phyloP scores from a whole-genome alignment of 2,329 filamentous ascomycete species.

The Colletotrichum musicola region DNA sequence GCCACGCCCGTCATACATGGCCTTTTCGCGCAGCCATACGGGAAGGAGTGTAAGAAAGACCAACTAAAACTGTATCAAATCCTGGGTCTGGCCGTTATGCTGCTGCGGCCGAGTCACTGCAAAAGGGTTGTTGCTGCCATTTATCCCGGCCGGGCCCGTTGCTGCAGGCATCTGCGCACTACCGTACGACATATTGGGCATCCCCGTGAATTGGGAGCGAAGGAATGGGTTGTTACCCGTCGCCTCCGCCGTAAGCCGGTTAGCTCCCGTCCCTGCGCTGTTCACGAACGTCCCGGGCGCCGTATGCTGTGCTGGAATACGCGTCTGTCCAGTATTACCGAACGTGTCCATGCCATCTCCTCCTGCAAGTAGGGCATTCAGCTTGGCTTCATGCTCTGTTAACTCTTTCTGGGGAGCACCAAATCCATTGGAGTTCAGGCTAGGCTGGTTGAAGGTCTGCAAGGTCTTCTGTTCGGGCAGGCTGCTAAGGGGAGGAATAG shows the following conservation, averaged over 20 bases:
- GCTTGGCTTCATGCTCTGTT: constrained; percentile 76
- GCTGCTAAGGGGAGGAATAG: constrained; percentile 71
- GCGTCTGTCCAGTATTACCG: constrained; percentile 94
- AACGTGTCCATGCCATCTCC: constrained; percentile 98
- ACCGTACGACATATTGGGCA: constrained; percentile 71
- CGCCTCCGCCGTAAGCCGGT: constrained; percentile 76
- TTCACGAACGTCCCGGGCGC: constrained; percentile 97
- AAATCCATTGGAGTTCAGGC: constrained; percentile 26
- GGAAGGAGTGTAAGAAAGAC: background rate
- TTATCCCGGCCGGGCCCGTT: constrained; percentile 69
- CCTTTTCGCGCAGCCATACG: background rate
- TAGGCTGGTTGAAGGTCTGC: constrained; percentile 66
- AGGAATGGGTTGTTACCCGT: constrained; percentile 93
- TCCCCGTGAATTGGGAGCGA: constrained; percentile 84
- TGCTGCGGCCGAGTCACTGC: constrained; percentile 64
- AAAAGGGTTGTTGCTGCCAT: constrained; percentile 71
- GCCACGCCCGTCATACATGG: background rate
- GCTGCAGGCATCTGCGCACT: constrained; percentile 63
- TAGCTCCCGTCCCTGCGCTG: constrained; percentile 86
- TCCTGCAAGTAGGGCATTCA: constrained; percentile 86
- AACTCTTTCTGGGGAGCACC: constrained; percentile 64
- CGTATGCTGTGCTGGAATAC: constrained; percentile 96
- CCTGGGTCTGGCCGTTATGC: constrained; percentile 62
- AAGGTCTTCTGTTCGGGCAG: constrained; percentile 89
- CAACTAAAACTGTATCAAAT: constrained; percentile 73